Conservation (phyloP, 2,329 filamentous ascomycete species). For the Aaosphaeria pasadenensis region DNA sequence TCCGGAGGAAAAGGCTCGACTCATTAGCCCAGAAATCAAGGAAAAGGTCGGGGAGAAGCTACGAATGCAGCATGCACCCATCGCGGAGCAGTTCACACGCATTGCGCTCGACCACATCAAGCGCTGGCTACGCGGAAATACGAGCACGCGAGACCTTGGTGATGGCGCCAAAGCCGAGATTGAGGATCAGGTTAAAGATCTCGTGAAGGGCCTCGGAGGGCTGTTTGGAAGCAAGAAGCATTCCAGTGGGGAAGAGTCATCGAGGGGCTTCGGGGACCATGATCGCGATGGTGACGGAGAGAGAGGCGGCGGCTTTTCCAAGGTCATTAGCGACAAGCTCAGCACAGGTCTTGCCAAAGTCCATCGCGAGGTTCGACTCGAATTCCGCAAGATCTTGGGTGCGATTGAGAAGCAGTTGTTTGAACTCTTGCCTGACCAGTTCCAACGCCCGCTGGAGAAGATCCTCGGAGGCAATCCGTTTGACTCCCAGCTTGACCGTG, state of each 20-base stretch:
- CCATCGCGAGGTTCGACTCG: conserved; percentile 25
- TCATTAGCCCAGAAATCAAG: conserved; percentile 31
- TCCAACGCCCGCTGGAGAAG: conserved; percentile 26
- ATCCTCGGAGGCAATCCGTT: conserved; percentile 29
- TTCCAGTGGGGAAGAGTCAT: conserved; percentile 10
- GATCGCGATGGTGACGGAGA: conserved; percentile 10
- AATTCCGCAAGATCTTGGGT: conserved; percentile 26
- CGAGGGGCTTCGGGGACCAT: conserved; percentile 14
- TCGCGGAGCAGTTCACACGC: conserved; percentile 27
- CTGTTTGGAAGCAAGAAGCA: conserved; percentile 21
- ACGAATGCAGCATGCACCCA: conserved; percentile 21
- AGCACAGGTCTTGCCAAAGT: conserved; percentile 28
- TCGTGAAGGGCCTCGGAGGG: conserved; percentile 25
- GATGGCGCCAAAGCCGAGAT: conserved; percentile 29
- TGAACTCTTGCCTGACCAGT: conserved; percentile 25
- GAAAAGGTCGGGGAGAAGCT: conserved; percentile 23
- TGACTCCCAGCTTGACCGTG: conserved; percentile 25
- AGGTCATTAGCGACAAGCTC: conserved; percentile 26
- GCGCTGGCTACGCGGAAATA: conserved; percentile 29
- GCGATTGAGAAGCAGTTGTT: conserved; percentile 28
- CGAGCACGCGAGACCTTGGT: conserved; percentile 24
- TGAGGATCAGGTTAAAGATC: conserved; percentile 22
- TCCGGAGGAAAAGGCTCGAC: conserved; percentile 25
- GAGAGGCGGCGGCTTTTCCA: conserved; percentile 21
- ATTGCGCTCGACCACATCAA: conserved; percentile 30